Evolutionary conservation across 768 basidiomycete genomes (phyloP).

Genomic region (Phaeotremella skinneri): DNA sequence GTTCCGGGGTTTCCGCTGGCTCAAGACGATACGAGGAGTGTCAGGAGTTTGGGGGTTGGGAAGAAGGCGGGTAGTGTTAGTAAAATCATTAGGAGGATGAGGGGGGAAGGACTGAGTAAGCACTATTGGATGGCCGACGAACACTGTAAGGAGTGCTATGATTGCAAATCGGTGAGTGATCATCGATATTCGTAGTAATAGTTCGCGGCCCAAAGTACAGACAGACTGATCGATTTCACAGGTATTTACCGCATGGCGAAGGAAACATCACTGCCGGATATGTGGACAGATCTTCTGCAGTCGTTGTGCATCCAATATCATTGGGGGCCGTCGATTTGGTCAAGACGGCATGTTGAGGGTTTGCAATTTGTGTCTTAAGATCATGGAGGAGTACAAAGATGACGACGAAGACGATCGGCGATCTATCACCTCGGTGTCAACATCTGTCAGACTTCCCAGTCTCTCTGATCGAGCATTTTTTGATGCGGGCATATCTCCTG

Average conservation of each 20-base stretch:
- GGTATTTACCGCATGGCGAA: constrained; percentile 81
- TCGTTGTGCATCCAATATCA: constrained; percentile 92
- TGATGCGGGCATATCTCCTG: constrained; percentile 64
- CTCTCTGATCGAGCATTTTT: constrained; percentile 40
- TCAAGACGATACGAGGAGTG: constrained; percentile 72
- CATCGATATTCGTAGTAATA: background rate
- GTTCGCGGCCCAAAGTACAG: background rate
- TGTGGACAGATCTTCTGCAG: constrained; percentile 99
- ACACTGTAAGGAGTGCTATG: constrained; percentile 90
- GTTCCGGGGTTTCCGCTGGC: constrained; percentile 91
- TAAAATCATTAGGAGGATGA: constrained; percentile 81
- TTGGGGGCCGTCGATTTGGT: constrained; percentile 88
- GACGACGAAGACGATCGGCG: constrained; percentile 89
- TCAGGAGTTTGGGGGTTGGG: constrained; percentile 57
- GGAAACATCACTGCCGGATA: constrained; percentile 97
- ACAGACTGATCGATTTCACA: constrained; percentile 10
- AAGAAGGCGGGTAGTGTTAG: constrained; percentile 80
- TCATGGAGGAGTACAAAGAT: constrained; percentile 81
- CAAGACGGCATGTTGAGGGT: constrained; percentile 93
- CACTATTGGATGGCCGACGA: constrained; percentile 99
- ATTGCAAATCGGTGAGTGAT: constrained; percentile 72
- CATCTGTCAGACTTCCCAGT: constrained; percentile 63
- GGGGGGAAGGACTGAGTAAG: constrained; percentile 80
- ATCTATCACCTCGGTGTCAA: constrained; percentile 69
- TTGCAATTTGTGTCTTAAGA: constrained; percentile 92